These are phyloP conservation scores for Inonotus hispidus DNA, from an alignment of 1,284 basidiomycete species.

Conservation along the genomic window DNA sequence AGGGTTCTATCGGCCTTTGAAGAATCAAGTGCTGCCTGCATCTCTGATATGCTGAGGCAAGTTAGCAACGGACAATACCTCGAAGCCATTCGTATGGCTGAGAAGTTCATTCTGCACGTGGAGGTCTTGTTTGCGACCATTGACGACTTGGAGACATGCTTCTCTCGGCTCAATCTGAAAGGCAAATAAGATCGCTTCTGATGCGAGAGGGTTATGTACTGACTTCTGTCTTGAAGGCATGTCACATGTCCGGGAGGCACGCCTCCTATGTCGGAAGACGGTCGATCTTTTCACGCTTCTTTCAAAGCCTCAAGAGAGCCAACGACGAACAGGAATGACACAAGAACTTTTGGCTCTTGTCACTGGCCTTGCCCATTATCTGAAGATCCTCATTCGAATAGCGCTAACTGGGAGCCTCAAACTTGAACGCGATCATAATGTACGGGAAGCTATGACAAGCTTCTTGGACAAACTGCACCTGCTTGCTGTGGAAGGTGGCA, in stretches of 20 bases:
- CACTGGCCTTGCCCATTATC: slow-evolving; percentile 96
- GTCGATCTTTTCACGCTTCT: slow-evolving; percentile 97
- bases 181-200: slow-evolving; percentile 45
- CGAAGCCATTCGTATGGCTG: slow-evolving; percentile 96
- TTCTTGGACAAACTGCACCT: slow-evolving; percentile 93
- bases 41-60: slow-evolving; percentile 96
- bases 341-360: slow-evolving; percentile 97
- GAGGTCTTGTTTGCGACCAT: slow-evolving; percentile 97
- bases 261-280: slow-evolving; percentile 98
- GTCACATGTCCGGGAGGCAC: slow-evolving; percentile 96
- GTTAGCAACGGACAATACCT: slow-evolving; percentile 96
- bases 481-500: slow-evolving; percentile 83
- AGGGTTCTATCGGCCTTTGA: slow-evolving; percentile 96
- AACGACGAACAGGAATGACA: slow-evolving; percentile 90
- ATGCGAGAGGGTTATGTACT: background rate
- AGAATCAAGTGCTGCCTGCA: slow-evolving; percentile 98
- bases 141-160: slow-evolving; percentile 92
- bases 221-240: slow-evolving; percentile 57
- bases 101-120: slow-evolving; percentile 97
- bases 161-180: slow-evolving; percentile 77
- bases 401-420: slow-evolving; percentile 94
- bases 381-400: slow-evolving; percentile 98
- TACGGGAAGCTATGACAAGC: slow-evolving; percentile 77
- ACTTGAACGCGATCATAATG: slow-evolving; percentile 85
- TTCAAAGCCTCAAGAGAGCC: slow-evolving; percentile 93